Evolutionary conservation across 805 yeast genomes (phyloP).

Genomic region (Teunomyces lycoperdinae): DNA sequence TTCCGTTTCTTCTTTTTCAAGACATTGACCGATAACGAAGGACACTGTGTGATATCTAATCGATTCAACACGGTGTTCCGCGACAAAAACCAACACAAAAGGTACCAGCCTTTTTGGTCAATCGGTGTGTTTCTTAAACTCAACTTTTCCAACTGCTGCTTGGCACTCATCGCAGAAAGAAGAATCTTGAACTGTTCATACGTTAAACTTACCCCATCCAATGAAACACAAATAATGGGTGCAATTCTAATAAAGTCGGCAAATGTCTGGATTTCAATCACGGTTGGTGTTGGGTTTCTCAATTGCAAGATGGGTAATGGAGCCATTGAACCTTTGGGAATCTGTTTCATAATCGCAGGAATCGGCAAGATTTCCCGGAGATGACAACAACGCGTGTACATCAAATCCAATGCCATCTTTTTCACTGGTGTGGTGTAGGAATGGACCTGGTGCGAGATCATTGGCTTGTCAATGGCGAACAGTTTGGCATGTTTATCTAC

Average conservation of each 20-base stretch:
- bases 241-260: conserved; percentile 86
- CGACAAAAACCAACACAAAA: conserved; percentile 71
- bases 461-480: conserved; percentile 33
- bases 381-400: conserved; percentile 92
- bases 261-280: conserved; percentile 83
- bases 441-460: conserved; percentile 16
- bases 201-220: conserved; percentile 77
- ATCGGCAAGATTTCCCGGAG: conserved; percentile 88
- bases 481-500: conserved; percentile 23
- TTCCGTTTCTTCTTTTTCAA: conserved; percentile 35
- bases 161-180: conserved; percentile 65
- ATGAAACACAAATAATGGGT: conserved; percentile 68
- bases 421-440: conserved; percentile 34
- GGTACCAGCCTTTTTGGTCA: conserved; percentile 71
- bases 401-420: conserved; percentile 59
- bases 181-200: conserved; percentile 74
- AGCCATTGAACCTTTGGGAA: conserved; percentile 71
- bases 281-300: conserved; percentile 84
- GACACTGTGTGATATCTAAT: conserved; percentile 72
- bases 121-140: conserved; percentile 78
- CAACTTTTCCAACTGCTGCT: conserved; percentile 65
- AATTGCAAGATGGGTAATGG: conserved; percentile 72
- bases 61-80: conserved; percentile 56
- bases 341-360: conserved; percentile 80
- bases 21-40: conserved; percentile 44